Conservation (phyloP, 2,329 filamentous ascomycete species). For the Cryoendolithus antarcticus region DNA sequence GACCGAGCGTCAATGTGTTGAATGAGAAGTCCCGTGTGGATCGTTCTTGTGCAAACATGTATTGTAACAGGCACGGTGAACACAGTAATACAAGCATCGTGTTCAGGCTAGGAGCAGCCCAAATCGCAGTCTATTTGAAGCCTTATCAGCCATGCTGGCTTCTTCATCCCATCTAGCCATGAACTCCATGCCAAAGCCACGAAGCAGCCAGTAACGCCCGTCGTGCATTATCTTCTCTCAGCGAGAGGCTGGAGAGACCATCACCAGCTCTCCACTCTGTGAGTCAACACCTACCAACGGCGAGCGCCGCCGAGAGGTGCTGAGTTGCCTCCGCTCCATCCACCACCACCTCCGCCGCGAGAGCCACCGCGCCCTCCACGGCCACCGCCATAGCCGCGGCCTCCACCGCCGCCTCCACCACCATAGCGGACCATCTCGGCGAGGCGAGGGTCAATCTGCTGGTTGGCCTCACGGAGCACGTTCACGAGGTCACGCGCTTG, state of each 20-base stretch:
- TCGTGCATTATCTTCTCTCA: not conserved
- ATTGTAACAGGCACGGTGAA: too few relatives aligned
- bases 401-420: slow-evolving; percentile 64
- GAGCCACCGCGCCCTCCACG: slow-evolving; percentile 30
- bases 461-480: slow-evolving; percentile 91
- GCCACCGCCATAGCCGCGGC: slow-evolving; percentile 53
- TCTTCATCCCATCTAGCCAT: too few relatives aligned
- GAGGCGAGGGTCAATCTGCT: slow-evolving; percentile 92
- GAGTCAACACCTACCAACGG: slow-evolving; percentile 33
- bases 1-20: too few relatives aligned
- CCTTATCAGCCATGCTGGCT: too few relatives aligned
- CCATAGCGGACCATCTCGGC: slow-evolving; percentile 91
- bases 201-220: too few relatives aligned
- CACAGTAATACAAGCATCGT: too few relatives aligned
- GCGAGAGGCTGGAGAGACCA: not conserved
- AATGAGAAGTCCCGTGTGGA: too few relatives aligned
- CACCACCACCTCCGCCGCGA: slow-evolving; percentile 19
- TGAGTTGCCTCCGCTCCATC: slow-evolving; percentile 46
- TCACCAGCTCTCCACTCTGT: not conserved
- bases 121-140: too few relatives aligned
- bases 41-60: too few relatives aligned
- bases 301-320: slow-evolving; percentile 45
- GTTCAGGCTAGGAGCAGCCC: too few relatives aligned
- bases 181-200: too few relatives aligned
- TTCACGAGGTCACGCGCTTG: slow-evolving; percentile 86